Conservation (phyloP, 345 rosid species). For the Lenwebbia sp. region DNA sequence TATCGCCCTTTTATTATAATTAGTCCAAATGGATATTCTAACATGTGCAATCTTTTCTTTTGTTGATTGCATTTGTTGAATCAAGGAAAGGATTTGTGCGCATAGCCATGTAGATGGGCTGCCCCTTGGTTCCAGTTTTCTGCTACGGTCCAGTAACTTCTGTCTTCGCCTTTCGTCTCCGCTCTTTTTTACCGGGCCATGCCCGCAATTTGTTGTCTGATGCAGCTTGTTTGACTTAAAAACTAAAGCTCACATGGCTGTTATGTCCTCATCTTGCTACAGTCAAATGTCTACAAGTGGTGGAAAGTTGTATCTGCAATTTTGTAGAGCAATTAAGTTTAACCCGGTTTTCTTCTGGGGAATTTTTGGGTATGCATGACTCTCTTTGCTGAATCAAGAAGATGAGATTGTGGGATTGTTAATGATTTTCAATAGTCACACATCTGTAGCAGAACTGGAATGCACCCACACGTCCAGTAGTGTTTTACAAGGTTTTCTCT, state of each 20-base stretch:
- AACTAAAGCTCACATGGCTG: background rate
- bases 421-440: background rate
- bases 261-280: background rate
- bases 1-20: background rate
- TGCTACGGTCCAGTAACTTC: conserved; percentile 67
- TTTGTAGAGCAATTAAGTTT: conserved; percentile 68
- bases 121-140: conserved; percentile 92
- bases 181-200: too few relatives aligned
- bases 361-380: conserved; percentile 45
- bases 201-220: background rate
- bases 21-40: background rate
- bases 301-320: conserved; percentile 41
- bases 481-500: background rate
- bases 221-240: background rate
- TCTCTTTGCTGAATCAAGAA: background rate
- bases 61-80: conserved; percentile 51
- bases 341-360: conserved; percentile 81
- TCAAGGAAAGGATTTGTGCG: conserved; percentile 77
- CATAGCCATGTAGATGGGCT: conserved; percentile 69
- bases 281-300: conserved; percentile 67
- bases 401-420: background rate
- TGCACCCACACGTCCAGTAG: background rate
- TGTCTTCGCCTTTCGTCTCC: background rate
- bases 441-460: background rate
- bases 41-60: background rate